These are phyloP conservation scores for Petunia secreta DNA, from an alignment of 257 asterid species.

Conservation along the genomic window DNA sequence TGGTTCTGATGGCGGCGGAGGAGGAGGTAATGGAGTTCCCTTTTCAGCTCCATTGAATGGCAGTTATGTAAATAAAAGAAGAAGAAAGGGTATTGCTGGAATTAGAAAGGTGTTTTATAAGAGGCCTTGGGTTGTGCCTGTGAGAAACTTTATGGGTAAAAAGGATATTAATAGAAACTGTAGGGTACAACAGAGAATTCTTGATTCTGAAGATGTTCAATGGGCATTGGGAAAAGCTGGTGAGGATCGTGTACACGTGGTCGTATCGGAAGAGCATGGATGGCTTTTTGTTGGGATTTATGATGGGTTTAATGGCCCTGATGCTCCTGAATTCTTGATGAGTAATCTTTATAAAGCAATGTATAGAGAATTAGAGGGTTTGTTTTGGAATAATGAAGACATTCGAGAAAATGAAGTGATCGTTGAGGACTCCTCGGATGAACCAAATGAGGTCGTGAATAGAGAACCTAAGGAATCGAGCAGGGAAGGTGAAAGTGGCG, in stretches of 20 bases:
- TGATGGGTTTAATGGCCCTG: constrained; percentile 40
- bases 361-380: constrained; percentile 36
- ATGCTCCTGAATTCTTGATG: constrained; percentile 40
- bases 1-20: constrained; percentile 10
- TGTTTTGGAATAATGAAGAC: constrained; percentile 37
- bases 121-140: constrained; percentile 32
- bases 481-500: constrained; percentile 21
- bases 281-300: constrained; percentile 40
- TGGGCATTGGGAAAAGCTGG: constrained; percentile 41
- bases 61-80: constrained; percentile 11
- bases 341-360: constrained; percentile 36
- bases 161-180: constrained; percentile 15
- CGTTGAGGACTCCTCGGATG: constrained; percentile 17
- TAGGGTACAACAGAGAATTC: neutral
- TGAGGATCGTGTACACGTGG: constrained; percentile 41
- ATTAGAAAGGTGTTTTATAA: constrained; percentile 19
- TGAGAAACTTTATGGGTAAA: constrained; percentile 1
- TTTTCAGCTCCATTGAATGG: constrained; percentile 33
- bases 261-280: constrained; percentile 37
- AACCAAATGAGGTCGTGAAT: neutral
- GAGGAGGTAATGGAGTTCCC: constrained; percentile 21
- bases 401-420: constrained; percentile 14
- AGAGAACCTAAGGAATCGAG: neutral
- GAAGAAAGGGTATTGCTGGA: constrained; percentile 27
- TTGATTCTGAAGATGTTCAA: constrained; percentile 30